phyloP scores from a whole-genome alignment of 768 basidiomycete species.

The Leccinellum luteum region DNA sequence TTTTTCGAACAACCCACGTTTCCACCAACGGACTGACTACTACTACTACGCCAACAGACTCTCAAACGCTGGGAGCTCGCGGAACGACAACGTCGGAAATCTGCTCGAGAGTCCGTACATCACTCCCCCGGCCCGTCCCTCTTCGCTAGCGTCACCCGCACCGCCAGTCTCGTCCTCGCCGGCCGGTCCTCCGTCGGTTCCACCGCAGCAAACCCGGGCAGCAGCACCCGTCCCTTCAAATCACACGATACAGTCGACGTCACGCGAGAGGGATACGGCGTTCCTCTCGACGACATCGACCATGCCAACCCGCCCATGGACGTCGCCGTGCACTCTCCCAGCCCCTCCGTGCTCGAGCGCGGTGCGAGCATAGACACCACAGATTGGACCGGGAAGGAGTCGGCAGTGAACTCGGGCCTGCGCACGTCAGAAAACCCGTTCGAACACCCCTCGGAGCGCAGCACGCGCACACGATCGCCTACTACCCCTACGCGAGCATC shows the following conservation, averaged over 20 bases:
- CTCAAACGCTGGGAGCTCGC: conserved; percentile 75
- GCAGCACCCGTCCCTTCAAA: conserved; percentile 43
- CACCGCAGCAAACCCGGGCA: conserved; percentile 26
- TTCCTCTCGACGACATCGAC: conserved; percentile 55
- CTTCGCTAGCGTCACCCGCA: conserved; percentile 55
- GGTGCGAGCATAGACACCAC: conserved; percentile 9
- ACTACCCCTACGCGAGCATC: not conserved
- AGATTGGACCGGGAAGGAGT: not conserved
- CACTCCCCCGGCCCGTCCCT: conserved; percentile 39
- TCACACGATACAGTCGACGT: conserved; percentile 52
- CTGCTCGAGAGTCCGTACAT: conserved; percentile 55
- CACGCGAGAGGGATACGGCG: conserved; percentile 27
- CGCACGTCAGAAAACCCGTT: conserved; percentile 43
- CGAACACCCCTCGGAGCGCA: conserved; percentile 29
- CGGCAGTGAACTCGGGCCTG: not conserved
- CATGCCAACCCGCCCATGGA: conserved; percentile 34
- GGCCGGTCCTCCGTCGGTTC: conserved; percentile 35
- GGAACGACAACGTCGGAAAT: conserved; percentile 73
- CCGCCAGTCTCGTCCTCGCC: conserved; percentile 59
- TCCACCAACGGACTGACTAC: conserved; percentile 1
- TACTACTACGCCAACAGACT: conserved; percentile 60
- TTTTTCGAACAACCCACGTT: no score
- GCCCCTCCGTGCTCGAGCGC: conserved; percentile 19
- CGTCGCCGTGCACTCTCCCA: conserved; percentile 33
- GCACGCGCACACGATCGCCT: not conserved